Evolutionary conservation across 306 rosid species (phyloP).

Genomic region (Acacia melanoxylon): DNA sequence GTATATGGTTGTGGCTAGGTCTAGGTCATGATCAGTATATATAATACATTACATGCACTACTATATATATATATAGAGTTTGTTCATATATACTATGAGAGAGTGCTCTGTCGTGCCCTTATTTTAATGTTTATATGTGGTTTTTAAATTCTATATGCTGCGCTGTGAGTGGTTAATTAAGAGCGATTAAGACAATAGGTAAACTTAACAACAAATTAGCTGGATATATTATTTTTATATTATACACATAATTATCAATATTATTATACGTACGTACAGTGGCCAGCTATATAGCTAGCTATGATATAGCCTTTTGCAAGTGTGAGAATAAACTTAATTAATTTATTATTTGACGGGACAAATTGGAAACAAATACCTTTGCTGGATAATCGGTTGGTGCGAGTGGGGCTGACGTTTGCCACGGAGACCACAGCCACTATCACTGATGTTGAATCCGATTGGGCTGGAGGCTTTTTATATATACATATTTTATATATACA

Average conservation of each 20-base stretch:
- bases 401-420: neutral
- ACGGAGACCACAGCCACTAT: neutral
- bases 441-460: conserved; percentile 1
- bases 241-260: neutral
- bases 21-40: neutral
- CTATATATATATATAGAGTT: no score
- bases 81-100: neutral
- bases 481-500: neutral
- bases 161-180: neutral
- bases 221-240: neutral
- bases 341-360: neutral
- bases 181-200: neutral
- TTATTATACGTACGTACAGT: neutral
- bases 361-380: neutral
- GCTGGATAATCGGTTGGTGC: neutral
- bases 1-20: neutral
- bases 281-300: neutral
- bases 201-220: neutral
- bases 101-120: neutral
- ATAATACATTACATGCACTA: no score
- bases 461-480: neutral
- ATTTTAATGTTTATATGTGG: neutral
- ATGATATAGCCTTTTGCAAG: neutral
- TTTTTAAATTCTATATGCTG: neutral
- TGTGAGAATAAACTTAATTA: neutral